Conservation (phyloP, 495 filamentous ascomycete genomes). For the Tuber calosporum region DNA sequence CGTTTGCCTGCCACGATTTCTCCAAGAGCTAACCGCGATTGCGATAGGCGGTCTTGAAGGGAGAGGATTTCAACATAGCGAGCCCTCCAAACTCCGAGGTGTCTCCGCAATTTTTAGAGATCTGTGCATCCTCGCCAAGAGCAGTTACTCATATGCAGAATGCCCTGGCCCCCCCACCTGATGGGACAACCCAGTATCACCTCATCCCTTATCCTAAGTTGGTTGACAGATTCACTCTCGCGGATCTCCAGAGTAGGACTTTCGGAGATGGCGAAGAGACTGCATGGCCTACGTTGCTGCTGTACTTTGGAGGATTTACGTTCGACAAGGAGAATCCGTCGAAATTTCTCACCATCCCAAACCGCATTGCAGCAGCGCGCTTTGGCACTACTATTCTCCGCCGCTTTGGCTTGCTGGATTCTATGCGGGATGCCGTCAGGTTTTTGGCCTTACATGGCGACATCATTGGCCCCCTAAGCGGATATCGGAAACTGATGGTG, state of each 20-base stretch:
- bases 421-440: too few relatives aligned
- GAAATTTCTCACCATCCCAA: background rate
- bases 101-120: background rate
- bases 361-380: background rate
- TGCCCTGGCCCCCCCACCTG: background rate
- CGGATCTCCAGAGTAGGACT: too few relatives aligned
- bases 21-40: too few relatives aligned
- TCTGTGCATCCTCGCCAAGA: background rate
- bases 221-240: too few relatives aligned
- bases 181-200: background rate
- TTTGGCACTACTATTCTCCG: too few relatives aligned
- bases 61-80: background rate
- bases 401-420: too few relatives aligned
- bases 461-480: too few relatives aligned
- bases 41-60: too few relatives aligned
- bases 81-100: background rate
- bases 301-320: constrained; percentile 5
- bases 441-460: too few relatives aligned
- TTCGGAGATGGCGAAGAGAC: too few relatives aligned
- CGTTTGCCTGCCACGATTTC: too few relatives aligned
- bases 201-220: background rate
- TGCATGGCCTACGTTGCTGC: background rate
- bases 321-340: background rate
- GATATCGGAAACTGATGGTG: too few relatives aligned
- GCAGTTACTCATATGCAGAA: constrained; percentile 8